Conservation (phyloP, 208 protist species). For the Porcisia deanei region DNA sequence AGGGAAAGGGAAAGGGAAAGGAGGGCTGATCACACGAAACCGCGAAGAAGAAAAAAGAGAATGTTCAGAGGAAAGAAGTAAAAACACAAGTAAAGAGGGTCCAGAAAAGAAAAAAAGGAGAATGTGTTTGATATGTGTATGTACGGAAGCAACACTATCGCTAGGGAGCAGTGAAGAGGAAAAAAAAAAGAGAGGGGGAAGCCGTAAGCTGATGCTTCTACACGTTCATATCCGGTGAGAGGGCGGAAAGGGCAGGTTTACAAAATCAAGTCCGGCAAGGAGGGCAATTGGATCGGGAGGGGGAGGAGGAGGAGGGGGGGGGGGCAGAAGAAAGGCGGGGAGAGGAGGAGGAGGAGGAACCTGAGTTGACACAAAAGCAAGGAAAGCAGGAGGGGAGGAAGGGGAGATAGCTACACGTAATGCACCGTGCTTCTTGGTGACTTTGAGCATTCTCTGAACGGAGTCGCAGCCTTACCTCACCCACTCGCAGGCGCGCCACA, state of each 20-base stretch:
- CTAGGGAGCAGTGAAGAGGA: not conserved
- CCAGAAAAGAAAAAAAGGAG: too few species aligned
- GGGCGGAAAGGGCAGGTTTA: too few species aligned
- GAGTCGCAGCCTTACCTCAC: not conserved
- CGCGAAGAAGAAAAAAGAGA: too few species aligned
- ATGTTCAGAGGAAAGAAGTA: too few species aligned
- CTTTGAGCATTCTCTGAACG: not conserved
- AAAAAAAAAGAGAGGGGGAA: not conserved
- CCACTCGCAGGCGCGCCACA: not conserved
- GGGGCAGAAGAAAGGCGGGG: not conserved
- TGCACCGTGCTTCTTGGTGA: not conserved
- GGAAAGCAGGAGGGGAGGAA: not conserved
- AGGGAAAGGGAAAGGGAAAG: not conserved
- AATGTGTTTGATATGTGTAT: conserved; percentile 7
- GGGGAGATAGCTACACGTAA: not conserved
- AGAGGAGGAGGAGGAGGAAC: not conserved
- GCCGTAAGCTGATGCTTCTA: not conserved
- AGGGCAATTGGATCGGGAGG: too few species aligned
- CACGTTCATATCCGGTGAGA: not conserved
- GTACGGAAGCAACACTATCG: not conserved
- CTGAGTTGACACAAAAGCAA: not conserved
- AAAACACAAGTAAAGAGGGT: too few species aligned
- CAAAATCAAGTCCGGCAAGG: too few species aligned
- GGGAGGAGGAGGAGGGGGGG: not conserved
- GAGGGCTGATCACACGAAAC: too few species aligned